Evolutionary conservation across 164 flowering plant species (phyloP).

Genomic region (Umbilicus rupestris): DNA sequence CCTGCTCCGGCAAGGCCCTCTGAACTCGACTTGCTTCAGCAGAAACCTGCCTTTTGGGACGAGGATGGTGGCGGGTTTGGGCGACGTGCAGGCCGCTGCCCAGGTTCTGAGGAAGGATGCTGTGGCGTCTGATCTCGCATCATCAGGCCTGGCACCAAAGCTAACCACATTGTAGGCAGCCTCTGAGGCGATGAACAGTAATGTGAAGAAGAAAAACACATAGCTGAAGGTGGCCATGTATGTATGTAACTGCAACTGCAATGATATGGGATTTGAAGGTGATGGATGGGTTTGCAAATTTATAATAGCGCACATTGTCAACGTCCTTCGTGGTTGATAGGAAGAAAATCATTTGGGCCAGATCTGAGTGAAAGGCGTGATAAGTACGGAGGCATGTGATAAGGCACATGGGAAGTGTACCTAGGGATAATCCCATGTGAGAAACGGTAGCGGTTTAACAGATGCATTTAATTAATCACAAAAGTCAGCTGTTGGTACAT

Average conservation of each 20-base stretch:
- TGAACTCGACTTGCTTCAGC: slow-evolving; percentile 4
- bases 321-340: too few species aligned
- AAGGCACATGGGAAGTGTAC: not conserved
- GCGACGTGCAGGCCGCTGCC: slow-evolving; percentile 17
- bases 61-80: slow-evolving; percentile 10
- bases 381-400: slow-evolving; percentile 7
- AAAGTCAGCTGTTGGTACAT: too few species aligned
- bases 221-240: not conserved
- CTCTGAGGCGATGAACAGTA: slow-evolving; percentile 5
- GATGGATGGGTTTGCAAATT: not conserved
- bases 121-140: slow-evolving; percentile 22
- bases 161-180: slow-evolving; percentile 15
- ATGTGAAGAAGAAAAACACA: too few species aligned
- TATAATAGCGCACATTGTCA: not conserved
- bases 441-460: too few species aligned
- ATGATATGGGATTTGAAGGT: too few species aligned
- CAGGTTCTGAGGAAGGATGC: slow-evolving; percentile 20
- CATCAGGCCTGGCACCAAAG: slow-evolving; percentile 23
- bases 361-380: not conserved
- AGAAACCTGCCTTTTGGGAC: slow-evolving; percentile 12
- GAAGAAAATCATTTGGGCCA: too few species aligned
- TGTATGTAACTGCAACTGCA: not conserved
- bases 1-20: slow-evolving; percentile 9
- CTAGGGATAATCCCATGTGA: not conserved
- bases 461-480: too few species aligned